Evolutionary conservation across 495 filamentous ascomycete species (phyloP), one percentile per base, ranked within the genome.

Genomic region (Hypoxylon subgilvum): DNA sequence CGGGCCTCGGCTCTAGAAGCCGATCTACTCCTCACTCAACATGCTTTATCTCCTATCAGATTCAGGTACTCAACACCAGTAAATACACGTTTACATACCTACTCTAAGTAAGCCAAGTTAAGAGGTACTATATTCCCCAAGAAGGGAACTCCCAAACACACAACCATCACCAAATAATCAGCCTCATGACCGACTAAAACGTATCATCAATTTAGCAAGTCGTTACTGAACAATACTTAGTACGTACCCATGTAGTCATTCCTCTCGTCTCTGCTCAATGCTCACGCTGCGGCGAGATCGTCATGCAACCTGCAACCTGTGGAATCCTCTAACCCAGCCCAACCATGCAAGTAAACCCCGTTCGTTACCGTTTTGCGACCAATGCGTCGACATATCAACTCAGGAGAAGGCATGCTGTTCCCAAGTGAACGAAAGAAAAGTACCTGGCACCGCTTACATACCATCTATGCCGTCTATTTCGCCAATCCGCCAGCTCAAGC

Each of bases 1-100:
- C 44, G 53, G 36, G 38, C 53, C 53, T 57, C 53, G 53, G 53
- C 38, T 57, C 14, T 31, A 16, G 44, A 13, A 48, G 16, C 30
- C 17, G 32, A 32, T 16, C 44, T 36, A 31, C 6, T 16, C 23
- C 18, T 22, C 25, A 19, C 27, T 19, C 23, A 34, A 6, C 7
- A 12, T 13, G n/a, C 5, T 10, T 30, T 10, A 30, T 30, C 10
- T 5, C 5, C 27, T 30, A n/a, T n/a, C n/a, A n/a, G n/a, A n/a
- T n/a, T n/a, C n/a, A n/a, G n/a, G n/a, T n/a, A n/a, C n/a, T n/a
- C n/a, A n/a, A n/a, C n/a, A n/a, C n/a, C n/a, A n/a, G n/a, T n/a
- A n/a, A n/a, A n/a, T n/a, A n/a, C n/a, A n/a, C n/a, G n/a, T n/a
- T n/a, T n/a, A n/a, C n/a, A n/a, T n/a, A n/a, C n/a, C n/a, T n/a